Conservation (phyloP, 225 moss, liverwort and hornwort genomes). For the Climacium dendroides region DNA sequence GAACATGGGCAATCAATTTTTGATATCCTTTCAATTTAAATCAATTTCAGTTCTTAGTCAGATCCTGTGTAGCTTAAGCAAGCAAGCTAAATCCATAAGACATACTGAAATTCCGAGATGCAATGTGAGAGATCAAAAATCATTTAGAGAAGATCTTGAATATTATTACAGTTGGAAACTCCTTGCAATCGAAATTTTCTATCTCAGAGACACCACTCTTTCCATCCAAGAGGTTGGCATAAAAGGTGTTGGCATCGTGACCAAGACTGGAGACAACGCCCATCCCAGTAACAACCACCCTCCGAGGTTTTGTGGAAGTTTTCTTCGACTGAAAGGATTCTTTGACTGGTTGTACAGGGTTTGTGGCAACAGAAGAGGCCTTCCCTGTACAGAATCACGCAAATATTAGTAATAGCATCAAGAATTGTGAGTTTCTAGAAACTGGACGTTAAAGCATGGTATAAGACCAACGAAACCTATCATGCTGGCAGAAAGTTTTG, state of each 20-base stretch:
- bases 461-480: not conserved
- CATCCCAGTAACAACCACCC: constrained; percentile 94
- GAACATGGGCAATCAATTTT: not conserved
- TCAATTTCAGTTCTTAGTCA: not conserved
- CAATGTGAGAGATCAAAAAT: not conserved
- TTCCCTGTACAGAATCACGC: constrained; percentile 38
- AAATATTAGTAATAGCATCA: not conserved
- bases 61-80: not conserved
- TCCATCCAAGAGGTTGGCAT: constrained; percentile 75
- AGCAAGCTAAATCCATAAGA: not conserved
- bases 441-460: not conserved
- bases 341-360: constrained; percentile 61
- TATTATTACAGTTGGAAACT: constrained; percentile 64
- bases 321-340: constrained; percentile 43
- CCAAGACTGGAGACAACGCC: constrained; percentile 86
- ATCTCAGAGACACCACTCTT: constrained; percentile 74
- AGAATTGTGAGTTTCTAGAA: not conserved
- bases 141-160: not conserved
- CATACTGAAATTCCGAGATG: not conserved
- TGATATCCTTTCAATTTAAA: not conserved
- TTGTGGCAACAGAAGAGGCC: constrained; percentile 51
- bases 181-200: constrained; percentile 83
- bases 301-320: constrained; percentile 59
- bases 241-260: constrained; percentile 64
- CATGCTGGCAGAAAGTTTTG: not conserved